Evolutionary conservation across 2,329 filamentous ascomycete genomes (phyloP), one percentile per base, ranked within the genome.

Genomic region (Akanthomyces dipterigenus): DNA sequence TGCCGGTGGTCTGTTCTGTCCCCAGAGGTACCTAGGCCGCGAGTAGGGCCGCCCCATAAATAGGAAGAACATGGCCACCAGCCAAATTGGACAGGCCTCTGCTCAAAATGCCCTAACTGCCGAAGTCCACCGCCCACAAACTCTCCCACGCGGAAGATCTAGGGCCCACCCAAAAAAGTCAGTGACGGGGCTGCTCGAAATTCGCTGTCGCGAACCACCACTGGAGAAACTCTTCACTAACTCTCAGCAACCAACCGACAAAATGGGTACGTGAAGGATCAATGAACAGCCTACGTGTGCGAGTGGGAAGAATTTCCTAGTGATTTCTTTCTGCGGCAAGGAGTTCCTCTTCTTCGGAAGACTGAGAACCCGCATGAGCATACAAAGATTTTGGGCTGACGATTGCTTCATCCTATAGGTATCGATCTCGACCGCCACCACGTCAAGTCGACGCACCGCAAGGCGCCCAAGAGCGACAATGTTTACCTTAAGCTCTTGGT

Each of bases 391-490:
- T 80, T 78, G 81, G 82, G 84, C 85, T 87, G 83, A 88, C 82
- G 74, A 78, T 74, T 75, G 74, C 72, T 76, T 77, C 68, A 68
- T 74, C 70, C 71, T 77, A 76, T 79, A 88, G 85, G 85, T 86
- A 88, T 88, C 79, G 86, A 88, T 86, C 81, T 88, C 73, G 81
- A 87, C 78, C 80, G 80, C 71, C 85, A 88, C 80, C 86, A 89
- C 78, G 83, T 86, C 75, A 84, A 84, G 76, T 79, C 75, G 76
- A 87, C 85, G 69, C 92, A 96, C 85, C 91, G 92, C 80, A 91
- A 90, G 86, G 91, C 91, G 71, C 91, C 93, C 76, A 97, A 97
- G 90, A 96, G 90, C 83, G 90, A 96, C 84, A 96, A 97, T 86
- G 91, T 93, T 75, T 96, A 97, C 82, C 85, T 96, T 72, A 93